Percentiles rank a stretch among this genome's conserved stretches.
These are phyloP conservation scores for Pisolithus microcarpus DNA, from an alignment of 768 basidiomycete genomes.

Conservation along the genomic window DNA sequence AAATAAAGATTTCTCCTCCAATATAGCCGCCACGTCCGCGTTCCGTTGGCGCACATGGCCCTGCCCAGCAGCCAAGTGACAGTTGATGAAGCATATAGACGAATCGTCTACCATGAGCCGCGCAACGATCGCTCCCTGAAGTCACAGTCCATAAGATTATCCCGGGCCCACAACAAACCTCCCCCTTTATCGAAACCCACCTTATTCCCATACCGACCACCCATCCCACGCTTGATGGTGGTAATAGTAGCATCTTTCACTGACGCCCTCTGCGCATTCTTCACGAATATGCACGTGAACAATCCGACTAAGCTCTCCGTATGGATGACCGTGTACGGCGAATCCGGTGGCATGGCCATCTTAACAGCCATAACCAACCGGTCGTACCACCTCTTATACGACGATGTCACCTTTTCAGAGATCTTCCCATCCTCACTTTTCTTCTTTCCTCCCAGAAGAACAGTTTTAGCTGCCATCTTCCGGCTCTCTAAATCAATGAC, in stretches of 20 bases:
- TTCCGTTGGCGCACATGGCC: constrained; percentile 75
- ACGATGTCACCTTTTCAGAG: constrained; percentile 78
- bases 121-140: constrained; percentile 82
- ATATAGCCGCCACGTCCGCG: constrained; percentile 77
- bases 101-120: constrained; percentile 88
- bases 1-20: constrained; percentile 76
- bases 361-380: constrained; percentile 66
- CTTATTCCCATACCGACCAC: constrained; percentile 93
- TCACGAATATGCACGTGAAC: constrained; percentile 70
- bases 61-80: constrained; percentile 95
- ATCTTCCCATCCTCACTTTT: constrained; percentile 42
- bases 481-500: constrained; percentile 92
- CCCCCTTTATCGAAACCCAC: constrained; percentile 28
- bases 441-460: constrained; percentile 70
- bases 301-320: constrained; percentile 89
- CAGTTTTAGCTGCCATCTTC: constrained; percentile 87
- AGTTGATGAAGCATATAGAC: constrained; percentile 92
- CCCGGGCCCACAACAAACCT: neutral
- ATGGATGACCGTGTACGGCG: constrained; percentile 73
- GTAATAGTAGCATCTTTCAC: constrained; percentile 69
- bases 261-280: constrained; percentile 50
- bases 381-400: constrained; percentile 89
- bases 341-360: constrained; percentile 61
- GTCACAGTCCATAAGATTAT: neutral
- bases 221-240: constrained; percentile 87